phyloP scores from a whole-genome alignment of 1,284 basidiomycete genomes.

The Malassezia caprae region DNA sequence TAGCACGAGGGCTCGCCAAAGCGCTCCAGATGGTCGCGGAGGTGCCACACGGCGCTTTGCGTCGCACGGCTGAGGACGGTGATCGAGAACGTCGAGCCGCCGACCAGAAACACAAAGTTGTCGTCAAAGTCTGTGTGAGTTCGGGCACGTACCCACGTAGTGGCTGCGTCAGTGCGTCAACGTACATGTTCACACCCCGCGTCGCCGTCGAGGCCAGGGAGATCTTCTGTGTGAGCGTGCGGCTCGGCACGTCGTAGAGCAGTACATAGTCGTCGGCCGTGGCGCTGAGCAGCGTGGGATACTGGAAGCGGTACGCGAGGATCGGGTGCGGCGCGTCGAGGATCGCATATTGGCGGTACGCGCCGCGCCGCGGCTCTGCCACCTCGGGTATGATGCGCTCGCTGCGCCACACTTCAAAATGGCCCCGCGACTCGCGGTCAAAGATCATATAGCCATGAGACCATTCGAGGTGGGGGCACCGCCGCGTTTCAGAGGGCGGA shows the following conservation, averaged over 20 bases:
- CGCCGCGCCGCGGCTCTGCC: conserved; percentile 23
- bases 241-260: conserved; percentile 25
- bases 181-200: conserved; percentile 22
- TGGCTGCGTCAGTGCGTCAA: background rate
- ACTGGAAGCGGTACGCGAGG: conserved; percentile 35
- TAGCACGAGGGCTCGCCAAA: conserved; percentile 8
- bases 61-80: conserved; percentile 23
- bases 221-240: conserved; percentile 19
- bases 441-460: conserved; percentile 33
- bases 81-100: conserved; percentile 23
- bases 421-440: conserved; percentile 21
- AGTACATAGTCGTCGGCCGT: conserved; percentile 23
- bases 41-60: conserved; percentile 21
- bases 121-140: conserved; percentile 30
- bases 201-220: conserved; percentile 19
- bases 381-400: conserved; percentile 24
- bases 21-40: conserved; percentile 23
- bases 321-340: conserved; percentile 19
- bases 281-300: conserved; percentile 24
- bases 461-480: conserved; percentile 33
- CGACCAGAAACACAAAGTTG: conserved; percentile 29
- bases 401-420: conserved; percentile 36
- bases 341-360: conserved; percentile 19
- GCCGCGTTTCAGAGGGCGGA: conserved; percentile 15
- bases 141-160: conserved; percentile 20